phyloP scores from a whole-genome alignment of 257 asterid genomes.

The Capsicum rhomboideum region DNA sequence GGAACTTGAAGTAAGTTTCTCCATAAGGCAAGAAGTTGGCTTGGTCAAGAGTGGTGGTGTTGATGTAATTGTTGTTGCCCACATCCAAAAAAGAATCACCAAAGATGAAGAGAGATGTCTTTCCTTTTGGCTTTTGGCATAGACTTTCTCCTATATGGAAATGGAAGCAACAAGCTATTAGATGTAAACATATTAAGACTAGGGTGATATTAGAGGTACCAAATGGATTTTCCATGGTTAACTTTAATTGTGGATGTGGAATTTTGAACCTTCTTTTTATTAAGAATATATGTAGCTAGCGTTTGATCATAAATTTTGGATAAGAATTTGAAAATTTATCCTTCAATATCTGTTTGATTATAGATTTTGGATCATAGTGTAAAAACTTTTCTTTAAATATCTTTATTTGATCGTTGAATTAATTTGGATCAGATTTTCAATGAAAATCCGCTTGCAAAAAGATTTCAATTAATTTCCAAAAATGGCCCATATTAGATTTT shows the following conservation, averaged over 20 bases:
- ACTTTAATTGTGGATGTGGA: not conserved
- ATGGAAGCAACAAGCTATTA: not conserved
- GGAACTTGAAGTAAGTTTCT: constrained; percentile 31
- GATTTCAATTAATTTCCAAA: no score
- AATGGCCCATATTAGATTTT: no score
- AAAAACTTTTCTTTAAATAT: no score
- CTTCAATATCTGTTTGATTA: no score
- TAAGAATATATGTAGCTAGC: not conserved
- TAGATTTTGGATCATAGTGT: no score
- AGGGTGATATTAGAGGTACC: not conserved
- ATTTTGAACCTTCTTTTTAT: not conserved
- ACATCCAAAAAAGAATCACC: constrained; percentile 67
- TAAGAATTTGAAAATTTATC: no score
- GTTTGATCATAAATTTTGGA: not conserved
- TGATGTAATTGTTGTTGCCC: constrained; percentile 74
- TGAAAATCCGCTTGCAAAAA: no score
- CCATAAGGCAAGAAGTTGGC: constrained; percentile 74
- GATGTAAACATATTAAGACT: not conserved
- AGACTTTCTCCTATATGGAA: not conserved
- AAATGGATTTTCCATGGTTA: not conserved
- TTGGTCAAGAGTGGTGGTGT: constrained; percentile 51
- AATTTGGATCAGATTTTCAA: no score
- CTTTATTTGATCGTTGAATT: no score
- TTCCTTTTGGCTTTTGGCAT: not conserved
- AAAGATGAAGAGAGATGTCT: constrained; percentile 30